These are phyloP conservation scores for Nicotiana sylvestris DNA, from an alignment of 257 asterid genomes.

Conservation along the genomic window DNA sequence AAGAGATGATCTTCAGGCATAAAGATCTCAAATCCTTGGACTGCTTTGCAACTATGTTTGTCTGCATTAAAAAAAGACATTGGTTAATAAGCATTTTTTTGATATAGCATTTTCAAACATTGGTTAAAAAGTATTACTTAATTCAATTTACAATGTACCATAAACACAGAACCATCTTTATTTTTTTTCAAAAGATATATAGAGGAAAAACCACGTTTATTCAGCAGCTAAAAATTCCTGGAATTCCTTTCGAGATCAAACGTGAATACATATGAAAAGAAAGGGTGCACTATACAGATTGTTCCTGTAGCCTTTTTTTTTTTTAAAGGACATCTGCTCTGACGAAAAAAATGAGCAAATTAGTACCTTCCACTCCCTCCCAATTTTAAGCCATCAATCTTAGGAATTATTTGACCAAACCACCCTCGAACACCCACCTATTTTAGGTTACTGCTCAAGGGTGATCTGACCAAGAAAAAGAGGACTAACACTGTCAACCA, in stretches of 20 bases:
- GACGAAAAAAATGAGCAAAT: background rate
- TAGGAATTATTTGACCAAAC: background rate
- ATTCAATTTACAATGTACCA: background rate
- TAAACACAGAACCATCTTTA: background rate
- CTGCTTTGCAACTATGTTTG: constrained; percentile 52
- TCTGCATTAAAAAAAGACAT: constrained; percentile 44
- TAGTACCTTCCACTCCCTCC: background rate
- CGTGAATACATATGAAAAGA: background rate
- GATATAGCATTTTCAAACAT: background rate
- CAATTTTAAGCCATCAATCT: background rate
- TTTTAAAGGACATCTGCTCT: background rate
- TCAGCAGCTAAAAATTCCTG: background rate
- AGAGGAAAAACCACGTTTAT: background rate
- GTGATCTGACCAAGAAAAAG: background rate
- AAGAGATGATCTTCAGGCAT: constrained; percentile 69
- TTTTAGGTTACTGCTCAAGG: constrained; percentile 7
- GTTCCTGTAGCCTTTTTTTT: background rate
- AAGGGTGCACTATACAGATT: background rate
- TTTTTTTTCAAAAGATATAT: background rate
- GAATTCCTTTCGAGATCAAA: background rate
- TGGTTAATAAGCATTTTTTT: constrained; percentile 8
- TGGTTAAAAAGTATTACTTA: background rate
- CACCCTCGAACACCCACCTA: background rate
- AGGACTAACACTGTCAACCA: background rate
- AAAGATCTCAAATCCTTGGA: constrained; percentile 80